Base-by-base conservation (phyloP, 106 monocot genomes). In the Phalaenopsis aphrodite region DNA sequence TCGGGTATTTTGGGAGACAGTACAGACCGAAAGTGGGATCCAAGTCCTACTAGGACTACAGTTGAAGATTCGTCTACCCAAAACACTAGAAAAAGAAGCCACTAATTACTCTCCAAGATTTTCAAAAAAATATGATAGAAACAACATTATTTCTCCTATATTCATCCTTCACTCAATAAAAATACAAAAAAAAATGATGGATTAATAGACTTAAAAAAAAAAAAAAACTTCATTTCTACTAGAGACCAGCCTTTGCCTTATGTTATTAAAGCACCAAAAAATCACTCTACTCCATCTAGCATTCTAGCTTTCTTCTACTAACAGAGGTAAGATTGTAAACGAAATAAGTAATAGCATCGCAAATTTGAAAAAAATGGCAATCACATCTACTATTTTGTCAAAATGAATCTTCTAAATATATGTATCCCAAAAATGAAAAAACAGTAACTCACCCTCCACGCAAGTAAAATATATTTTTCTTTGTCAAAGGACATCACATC, bases 401-500 rank as follows among this genome's bases (percentile, higher is more conserved):
- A 72, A 64, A 66, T 45, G 21, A 30, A 30, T 30, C 30, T 66
- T 72, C 69, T 19, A 17, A 72, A 69, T 73, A 52, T 6, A 78
- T 57, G 30, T 36, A 74, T 5, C 41, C 24, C 39, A 83, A 55
- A 17, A 39, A 56, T 23, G 23, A 69, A 9, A 36, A 75, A 36
- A 37, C 8, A 79, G 47, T 2, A 66, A 71, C 86, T 80, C 86
- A 99, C 99, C 84, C 93, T 93, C 99, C 99, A 99, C 84, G 99
- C 99, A 85, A 99, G 89, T 55, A 99, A 84, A 81, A 99, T 78
- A 85, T 90, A 89, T 82, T 83, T 93, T 77, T 99, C 99, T 76
- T 88, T 87, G 11, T 95, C 87, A 86, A 99, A 99, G 45, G 99
- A 99, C 87, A 95, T 91, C 23, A 99, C 94, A 85, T 99, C 99